Evolutionary conservation across 2,329 filamentous ascomycete species (phyloP).

Genomic region (Penicillium sp.): DNA sequence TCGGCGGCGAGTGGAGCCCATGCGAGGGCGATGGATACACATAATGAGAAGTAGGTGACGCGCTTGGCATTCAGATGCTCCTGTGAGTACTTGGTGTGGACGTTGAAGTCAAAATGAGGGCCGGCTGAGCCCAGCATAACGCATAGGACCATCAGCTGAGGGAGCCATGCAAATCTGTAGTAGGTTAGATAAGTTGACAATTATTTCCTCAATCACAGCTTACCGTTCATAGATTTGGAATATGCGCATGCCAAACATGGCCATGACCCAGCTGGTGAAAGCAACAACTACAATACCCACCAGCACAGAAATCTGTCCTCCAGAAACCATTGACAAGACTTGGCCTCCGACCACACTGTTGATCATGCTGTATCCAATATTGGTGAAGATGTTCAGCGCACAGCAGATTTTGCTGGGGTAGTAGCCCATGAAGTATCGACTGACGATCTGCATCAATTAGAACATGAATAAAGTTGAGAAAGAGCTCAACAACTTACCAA

Average conservation of each 20-base stretch:
- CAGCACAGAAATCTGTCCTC: slow-evolving; percentile 38
- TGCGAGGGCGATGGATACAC: slow-evolving; percentile 35
- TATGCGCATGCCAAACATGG: slow-evolving; percentile 42
- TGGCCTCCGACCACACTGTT: slow-evolving; percentile 46
- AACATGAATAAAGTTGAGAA: not conserved
- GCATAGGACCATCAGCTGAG: slow-evolving; percentile 43
- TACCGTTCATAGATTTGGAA: slow-evolving; percentile 48
- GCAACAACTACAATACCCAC: slow-evolving; percentile 42
- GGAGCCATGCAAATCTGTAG: slow-evolving; percentile 40
- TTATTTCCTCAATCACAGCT: not conserved
- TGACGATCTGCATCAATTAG: slow-evolving; percentile 34
- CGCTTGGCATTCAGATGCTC: slow-evolving; percentile 37
- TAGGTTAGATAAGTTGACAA: not conserved
- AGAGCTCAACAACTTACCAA: slow-evolving; percentile 31
- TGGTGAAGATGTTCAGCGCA: slow-evolving; percentile 43
- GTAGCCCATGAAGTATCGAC: slow-evolving; percentile 46
- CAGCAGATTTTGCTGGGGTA: slow-evolving; percentile 43
- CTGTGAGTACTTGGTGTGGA: slow-evolving; percentile 27
- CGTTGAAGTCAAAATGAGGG: slow-evolving; percentile 36
- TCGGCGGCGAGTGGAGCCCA: slow-evolving; percentile 41
- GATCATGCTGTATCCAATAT: slow-evolving; percentile 46
- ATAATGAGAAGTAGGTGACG: slow-evolving; percentile 38
- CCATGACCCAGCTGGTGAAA: slow-evolving; percentile 35
- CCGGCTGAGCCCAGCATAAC: slow-evolving; percentile 43
- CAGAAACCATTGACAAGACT: slow-evolving; percentile 43